Percentiles rank a stretch among this genome's conserved stretches.
phyloP scores from a whole-genome alignment of 73 alveolate species.

The Breviolum minutum region DNA sequence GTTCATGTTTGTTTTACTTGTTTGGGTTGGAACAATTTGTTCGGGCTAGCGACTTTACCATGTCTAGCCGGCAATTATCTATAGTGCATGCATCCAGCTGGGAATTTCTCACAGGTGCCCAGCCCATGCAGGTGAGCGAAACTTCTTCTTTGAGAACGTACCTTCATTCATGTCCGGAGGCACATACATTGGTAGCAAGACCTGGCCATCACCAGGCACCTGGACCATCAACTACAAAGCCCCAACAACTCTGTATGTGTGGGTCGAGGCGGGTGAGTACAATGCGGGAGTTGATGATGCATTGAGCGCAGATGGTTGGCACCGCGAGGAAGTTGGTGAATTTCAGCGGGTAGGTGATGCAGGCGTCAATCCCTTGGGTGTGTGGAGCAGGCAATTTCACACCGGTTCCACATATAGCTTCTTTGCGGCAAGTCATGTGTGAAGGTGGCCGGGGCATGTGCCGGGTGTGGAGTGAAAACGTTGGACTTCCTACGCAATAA shows the following conservation, averaged over 20 bases:
- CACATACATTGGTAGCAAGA: conserved; percentile 17
- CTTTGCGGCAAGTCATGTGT: neutral
- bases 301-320: conserved; percentile 55
- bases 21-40: neutral
- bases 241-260: conserved; percentile 15
- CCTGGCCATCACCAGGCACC: conserved; percentile 37
- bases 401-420: conserved; percentile 25
- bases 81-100: too few species aligned
- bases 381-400: conserved; percentile 35
- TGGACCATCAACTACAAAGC: conserved; percentile 55
- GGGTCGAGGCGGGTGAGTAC: conserved; percentile 38
- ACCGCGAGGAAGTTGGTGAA: neutral
- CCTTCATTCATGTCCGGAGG: conserved; percentile 30
- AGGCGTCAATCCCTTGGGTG: conserved; percentile 23
- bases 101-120: neutral
- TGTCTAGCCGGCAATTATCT: too few species aligned
- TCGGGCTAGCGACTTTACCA: too few species aligned
- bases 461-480: too few species aligned
- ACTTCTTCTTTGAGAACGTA: neutral
- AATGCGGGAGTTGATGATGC: conserved; percentile 61
- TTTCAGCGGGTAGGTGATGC: neutral
- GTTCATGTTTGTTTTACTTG: neutral
- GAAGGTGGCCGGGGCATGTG: too few species aligned
- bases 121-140: conserved; percentile 18
- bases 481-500: too few species aligned